Base-by-base conservation (phyloP, 2,329 filamentous ascomycete genomes). In the Xylaria sp. region DNA sequence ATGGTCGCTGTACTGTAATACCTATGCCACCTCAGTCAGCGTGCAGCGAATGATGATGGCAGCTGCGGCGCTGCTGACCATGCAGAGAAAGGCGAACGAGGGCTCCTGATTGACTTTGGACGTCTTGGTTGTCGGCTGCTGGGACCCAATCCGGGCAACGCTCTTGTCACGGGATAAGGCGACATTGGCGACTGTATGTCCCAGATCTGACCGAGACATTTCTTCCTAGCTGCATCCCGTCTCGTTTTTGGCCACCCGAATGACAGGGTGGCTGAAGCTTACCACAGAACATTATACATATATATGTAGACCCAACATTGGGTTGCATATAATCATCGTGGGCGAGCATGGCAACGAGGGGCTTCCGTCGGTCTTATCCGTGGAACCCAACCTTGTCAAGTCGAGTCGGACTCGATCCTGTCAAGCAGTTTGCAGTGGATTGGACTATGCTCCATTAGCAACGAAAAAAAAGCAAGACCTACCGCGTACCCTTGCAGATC, bases 191-290 rank as follows among this genome's bases (percentile, higher is more conserved):
- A 66, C 65, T 73, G 73, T 72, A 72, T 74, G 74, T 76, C 68
- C 74, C 72, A 76, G 74, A 76, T 76, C 75, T 75, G 72, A 76
- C 74, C 74, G 72, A 76, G 74, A 76, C 75, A 74, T 69, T 50
- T 66, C 67, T 70, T 67, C 69, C 68, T 70, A 69, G 65, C 70
- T 71, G 60, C 65, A 65, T 67, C 48, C 55, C 52, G 23, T 66
- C 53, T 56, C 46, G 48, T 60, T 60, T 57, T 50, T 65, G 41
- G 57, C 56, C 57, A 41, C 57, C 52, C 46, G 39, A 48, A 13
- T 18, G 41, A 66, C 70, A 71, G 66, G 61, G 66, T 69, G 60
- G 69, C 66, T 69, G 32, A 63, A 59, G 63, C 67, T 63, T 65
- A 62, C 59, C 59, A 60, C 56, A 60, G 55, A 66, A 30, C 66